phyloP scores from a whole-genome alignment of 257 asterid species.

The Nicotiana tabacum region DNA sequence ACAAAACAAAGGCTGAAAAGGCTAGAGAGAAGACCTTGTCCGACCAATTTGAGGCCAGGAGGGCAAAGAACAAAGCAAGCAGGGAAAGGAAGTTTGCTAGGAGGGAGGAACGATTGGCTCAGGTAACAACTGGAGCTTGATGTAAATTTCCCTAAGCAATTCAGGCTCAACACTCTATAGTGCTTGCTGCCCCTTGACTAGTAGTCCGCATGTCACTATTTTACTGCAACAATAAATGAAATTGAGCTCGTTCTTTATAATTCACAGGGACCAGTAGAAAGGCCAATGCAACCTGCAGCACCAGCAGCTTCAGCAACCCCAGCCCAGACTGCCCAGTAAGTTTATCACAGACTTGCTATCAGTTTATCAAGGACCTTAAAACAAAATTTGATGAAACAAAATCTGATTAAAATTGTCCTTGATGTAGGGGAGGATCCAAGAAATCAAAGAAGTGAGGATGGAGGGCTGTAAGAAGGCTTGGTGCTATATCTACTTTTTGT shows the following conservation, averaged over 20 bases:
- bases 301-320: constrained; percentile 40
- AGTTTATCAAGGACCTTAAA: neutral
- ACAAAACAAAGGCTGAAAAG: constrained; percentile 97
- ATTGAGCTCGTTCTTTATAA: neutral
- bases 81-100: constrained; percentile 86
- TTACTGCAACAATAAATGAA: neutral
- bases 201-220: neutral
- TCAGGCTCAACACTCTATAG: neutral
- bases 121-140: constrained; percentile 33
- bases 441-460: constrained; percentile 65
- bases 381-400: neutral
- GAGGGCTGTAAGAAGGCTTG: neutral
- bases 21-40: constrained; percentile 89
- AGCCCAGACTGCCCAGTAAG: constrained; percentile 65
- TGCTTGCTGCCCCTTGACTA: neutral
- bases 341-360: neutral
- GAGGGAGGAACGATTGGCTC: constrained; percentile 84
- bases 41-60: constrained; percentile 94
- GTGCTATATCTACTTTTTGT: constrained; percentile 12
- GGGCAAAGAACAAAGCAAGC: constrained; percentile 97
- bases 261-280: constrained; percentile 70
- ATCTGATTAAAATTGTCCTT: neutral
- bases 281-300: constrained; percentile 36
- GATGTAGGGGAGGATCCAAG: constrained; percentile 59
- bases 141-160: neutral